Percentiles rank a stretch among this genome's conserved stretches.
Evolutionary conservation across 257 asterid genomes (phyloP).

Genomic region (Linaria vulgaris): DNA sequence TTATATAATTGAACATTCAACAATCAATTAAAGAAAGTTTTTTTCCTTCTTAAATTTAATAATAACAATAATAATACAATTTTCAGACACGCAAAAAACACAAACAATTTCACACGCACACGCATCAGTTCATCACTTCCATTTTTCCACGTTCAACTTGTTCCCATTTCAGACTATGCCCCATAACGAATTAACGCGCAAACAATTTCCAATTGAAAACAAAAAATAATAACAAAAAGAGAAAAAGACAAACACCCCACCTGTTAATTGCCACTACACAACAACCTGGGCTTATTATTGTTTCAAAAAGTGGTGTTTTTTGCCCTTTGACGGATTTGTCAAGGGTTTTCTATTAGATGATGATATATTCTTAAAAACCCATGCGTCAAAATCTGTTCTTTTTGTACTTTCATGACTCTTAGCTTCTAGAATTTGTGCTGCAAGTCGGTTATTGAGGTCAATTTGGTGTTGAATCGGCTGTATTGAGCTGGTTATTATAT

Average conservation of each 20-base stretch:
- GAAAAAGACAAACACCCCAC: background rate
- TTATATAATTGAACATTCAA: too few species aligned
- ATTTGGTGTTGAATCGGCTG: conserved; percentile 24
- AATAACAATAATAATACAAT: too few species aligned
- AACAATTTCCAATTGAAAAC: background rate
- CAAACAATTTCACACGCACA: too few species aligned
- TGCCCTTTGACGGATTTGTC: conserved; percentile 36
- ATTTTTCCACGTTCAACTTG: too few species aligned
- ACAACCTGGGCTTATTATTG: background rate
- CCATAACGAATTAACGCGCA: background rate
- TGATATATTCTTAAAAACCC: conserved; percentile 28
- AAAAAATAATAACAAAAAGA: background rate
- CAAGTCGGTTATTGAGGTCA: conserved; percentile 28
- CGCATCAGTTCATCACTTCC: too few species aligned
- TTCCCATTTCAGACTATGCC: background rate
- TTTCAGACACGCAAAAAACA: too few species aligned
- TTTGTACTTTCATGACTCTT: background rate
- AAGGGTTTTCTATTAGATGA: conserved; percentile 24
- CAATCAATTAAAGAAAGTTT: too few species aligned
- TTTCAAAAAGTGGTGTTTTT: background rate
- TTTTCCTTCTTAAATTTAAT: too few species aligned
- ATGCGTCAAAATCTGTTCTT: conserved; percentile 20
- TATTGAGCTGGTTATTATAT: conserved; percentile 16
- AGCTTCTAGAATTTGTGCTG: conserved; percentile 25
- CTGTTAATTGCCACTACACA: conserved; percentile 13